Evolutionary conservation across 1,284 basidiomycete genomes (phyloP), one percentile per base, ranked within the genome.

Genomic region (Rhodotorula sp.): DNA sequence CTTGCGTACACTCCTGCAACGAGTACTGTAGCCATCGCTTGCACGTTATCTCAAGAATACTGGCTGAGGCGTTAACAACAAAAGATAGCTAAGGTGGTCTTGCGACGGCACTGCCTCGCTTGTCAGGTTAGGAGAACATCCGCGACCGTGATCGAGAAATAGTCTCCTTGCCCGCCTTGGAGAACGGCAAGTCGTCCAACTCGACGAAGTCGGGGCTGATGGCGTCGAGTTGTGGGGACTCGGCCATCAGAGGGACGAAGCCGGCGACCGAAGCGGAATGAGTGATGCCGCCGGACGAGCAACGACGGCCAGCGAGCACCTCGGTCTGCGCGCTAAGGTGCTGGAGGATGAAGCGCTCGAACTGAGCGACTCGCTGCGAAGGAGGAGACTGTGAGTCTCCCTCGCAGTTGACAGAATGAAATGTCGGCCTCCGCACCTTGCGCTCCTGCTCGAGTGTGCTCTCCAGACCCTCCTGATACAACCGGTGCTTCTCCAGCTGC

Each of bases 401-500:
- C 31, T 7, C 9, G 28, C 1, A 16, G 16, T 9, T 4, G 30
- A 6, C 24, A 10, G 15, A 37, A 51, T 24, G 50, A 15, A 20
- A 40, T 11, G 34, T 34, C 34, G 34, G 22, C 1, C 28, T 26
- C 48, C 75, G 46, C 24, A 77, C 76, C 64, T 76, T 69, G 9
- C 74, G 61, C 62, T 77, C 76, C 34, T 59, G 55, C 37, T 80
- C 78, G 22, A 85, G 76, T 60, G 84, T 82, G 37, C 83, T 83
- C 75, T 86, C 80, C 64, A 82, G 83, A 72, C 85, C 84, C 54
- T 84, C 82, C 77, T 87, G 86, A 75, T 86, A 80, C 40, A 79
- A 77, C 55, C 82, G 81, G 70, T 83, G 82, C 76, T 88, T 86
- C 62, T 82, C 82, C 48, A 87, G 81, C 77, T 88, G 86, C 44